Evolutionary conservation across 2,329 filamentous ascomycete genomes (phyloP).

Genomic region (Cordyceps tenuipes): DNA sequence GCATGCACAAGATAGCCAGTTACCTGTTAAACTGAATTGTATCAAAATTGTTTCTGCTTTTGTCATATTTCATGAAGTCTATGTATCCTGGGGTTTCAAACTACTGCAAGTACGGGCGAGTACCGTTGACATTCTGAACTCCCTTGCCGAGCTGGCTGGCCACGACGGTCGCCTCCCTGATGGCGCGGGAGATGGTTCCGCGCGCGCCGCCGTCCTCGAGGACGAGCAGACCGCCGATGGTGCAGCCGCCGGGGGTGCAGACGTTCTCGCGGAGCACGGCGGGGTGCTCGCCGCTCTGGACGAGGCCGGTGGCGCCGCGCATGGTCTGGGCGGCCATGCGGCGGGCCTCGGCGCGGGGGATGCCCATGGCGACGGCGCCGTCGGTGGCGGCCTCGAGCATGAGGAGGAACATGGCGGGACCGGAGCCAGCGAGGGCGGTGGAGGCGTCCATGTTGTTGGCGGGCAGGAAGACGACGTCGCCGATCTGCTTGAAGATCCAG

Average conservation of each 20-base stretch:
- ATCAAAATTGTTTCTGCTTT: neutral
- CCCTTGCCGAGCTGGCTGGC: conserved; percentile 51
- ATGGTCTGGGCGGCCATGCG: conserved; percentile 74
- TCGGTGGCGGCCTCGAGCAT: conserved; percentile 69
- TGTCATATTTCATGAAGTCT: conserved; percentile 17
- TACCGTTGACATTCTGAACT: conserved; percentile 30
- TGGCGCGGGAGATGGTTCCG: conserved; percentile 57
- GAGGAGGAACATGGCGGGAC: conserved; percentile 68
- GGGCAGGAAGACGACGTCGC: conserved; percentile 60
- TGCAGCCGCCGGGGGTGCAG: conserved; percentile 70
- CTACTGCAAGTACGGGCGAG: conserved; percentile 14
- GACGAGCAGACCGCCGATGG: conserved; percentile 63
- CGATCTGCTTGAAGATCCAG: conserved; percentile 71
- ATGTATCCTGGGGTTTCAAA: conserved; percentile 17
- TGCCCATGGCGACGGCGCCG: conserved; percentile 69
- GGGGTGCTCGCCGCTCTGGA: conserved; percentile 66
- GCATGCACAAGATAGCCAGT: neutral
- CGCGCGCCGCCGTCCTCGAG: conserved; percentile 66
- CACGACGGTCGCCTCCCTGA: conserved; percentile 62
- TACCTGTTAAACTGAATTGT: neutral
- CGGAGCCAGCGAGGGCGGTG: conserved; percentile 66
- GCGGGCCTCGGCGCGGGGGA: conserved; percentile 64
- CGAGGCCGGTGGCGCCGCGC: conserved; percentile 61
- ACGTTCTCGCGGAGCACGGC: conserved; percentile 68
- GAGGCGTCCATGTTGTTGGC: conserved; percentile 61